Percentiles rank a stretch among this genome's conserved stretches.
Evolutionary conservation across 306 rosid genomes (phyloP).

Genomic region (Casuarina cunninghamiana): DNA sequence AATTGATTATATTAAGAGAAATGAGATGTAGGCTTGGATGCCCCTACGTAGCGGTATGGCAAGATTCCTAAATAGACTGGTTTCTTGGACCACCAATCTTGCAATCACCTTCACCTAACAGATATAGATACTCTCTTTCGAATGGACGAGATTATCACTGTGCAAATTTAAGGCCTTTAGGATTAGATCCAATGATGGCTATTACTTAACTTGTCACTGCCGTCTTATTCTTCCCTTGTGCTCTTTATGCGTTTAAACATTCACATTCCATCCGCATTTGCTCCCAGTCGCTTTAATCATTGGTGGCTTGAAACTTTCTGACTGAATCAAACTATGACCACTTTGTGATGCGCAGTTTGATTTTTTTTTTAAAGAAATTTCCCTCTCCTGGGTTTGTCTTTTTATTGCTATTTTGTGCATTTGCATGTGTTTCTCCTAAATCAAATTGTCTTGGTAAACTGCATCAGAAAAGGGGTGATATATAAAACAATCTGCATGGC

Average conservation of each 20-base stretch:
- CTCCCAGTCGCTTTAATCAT: not conserved
- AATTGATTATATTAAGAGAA: slow-evolving; percentile 1
- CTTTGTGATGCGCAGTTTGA: no score
- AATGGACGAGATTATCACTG: not conserved
- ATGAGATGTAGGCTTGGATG: not conserved
- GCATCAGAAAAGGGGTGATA: no score
- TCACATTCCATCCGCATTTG: not conserved
- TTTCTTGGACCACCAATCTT: not conserved
- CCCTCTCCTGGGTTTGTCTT: no score
- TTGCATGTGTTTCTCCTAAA: no score
- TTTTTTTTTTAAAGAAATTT: no score
- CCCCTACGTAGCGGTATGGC: not conserved
- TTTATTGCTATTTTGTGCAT: no score
- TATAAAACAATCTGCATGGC: no score
- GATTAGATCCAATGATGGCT: not conserved
- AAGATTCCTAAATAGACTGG: not conserved
- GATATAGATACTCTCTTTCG: not conserved
- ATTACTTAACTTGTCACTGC: not conserved
- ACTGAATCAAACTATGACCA: not conserved
- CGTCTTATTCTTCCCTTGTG: no score
- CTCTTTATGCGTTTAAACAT: not conserved
- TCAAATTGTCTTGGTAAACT: no score
- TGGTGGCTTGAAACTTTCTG: not conserved
- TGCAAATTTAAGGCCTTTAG: not conserved
- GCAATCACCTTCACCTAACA: not conserved